Conservation (phyloP, 257 asterid genomes). For the Gentiana dahurica region DNA sequence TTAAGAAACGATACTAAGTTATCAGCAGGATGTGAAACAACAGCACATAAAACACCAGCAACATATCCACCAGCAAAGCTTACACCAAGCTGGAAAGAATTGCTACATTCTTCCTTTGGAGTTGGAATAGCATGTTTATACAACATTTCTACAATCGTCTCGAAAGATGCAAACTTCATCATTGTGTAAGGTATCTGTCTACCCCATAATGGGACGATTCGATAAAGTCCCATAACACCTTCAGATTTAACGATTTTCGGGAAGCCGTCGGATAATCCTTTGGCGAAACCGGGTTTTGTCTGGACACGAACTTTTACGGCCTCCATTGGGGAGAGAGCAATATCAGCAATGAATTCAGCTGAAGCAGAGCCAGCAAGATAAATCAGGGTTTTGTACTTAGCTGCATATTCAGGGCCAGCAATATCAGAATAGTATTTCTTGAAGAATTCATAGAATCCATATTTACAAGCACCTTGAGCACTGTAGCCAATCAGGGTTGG, state of each 20-base stretch:
- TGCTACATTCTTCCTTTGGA: slow-evolving; percentile 71
- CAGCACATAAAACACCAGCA: slow-evolving; percentile 68
- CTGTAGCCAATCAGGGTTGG: slow-evolving; percentile 84
- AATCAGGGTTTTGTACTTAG: slow-evolving; percentile 74
- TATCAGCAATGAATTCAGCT: slow-evolving; percentile 67
- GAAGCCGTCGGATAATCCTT: slow-evolving; percentile 78
- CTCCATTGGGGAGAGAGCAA: slow-evolving; percentile 84
- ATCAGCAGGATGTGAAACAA: slow-evolving; percentile 81
- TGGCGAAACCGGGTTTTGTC: slow-evolving; percentile 73
- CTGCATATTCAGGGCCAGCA: slow-evolving; percentile 67
- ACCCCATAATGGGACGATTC: slow-evolving; percentile 87
- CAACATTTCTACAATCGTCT: slow-evolving; percentile 59
- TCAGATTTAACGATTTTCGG: slow-evolving; percentile 58
- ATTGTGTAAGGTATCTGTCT: slow-evolving; percentile 92
- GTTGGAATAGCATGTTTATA: slow-evolving; percentile 63
- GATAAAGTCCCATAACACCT: slow-evolving; percentile 69
- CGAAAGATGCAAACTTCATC: slow-evolving; percentile 88
- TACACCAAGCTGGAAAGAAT: slow-evolving; percentile 56
- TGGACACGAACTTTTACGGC: slow-evolving; percentile 85
- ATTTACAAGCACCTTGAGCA: slow-evolving; percentile 78
- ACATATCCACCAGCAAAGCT: slow-evolving; percentile 69
- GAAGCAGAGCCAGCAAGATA: slow-evolving; percentile 86
- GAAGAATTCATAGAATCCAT: slow-evolving; percentile 65
- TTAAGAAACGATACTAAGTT: slow-evolving; percentile 80
- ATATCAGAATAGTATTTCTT: slow-evolving; percentile 70